These are phyloP conservation scores for Hypoxylon sp. DNA, from an alignment of 2,329 filamentous ascomycete species.

Conservation along the genomic window DNA sequence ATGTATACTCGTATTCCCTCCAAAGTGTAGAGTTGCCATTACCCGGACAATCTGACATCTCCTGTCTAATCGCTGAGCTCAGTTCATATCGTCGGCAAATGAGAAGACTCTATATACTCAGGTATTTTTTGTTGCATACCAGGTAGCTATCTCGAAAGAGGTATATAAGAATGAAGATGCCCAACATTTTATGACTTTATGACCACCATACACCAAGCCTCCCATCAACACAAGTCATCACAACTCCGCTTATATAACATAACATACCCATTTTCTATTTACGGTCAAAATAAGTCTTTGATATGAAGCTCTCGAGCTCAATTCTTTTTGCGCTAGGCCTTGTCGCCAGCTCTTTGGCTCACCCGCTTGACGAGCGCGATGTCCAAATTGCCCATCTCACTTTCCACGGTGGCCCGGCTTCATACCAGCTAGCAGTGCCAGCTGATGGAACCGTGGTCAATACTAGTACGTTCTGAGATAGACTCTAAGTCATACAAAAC, in stretches of 20 bases:
- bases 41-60: constrained; percentile 21
- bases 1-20: constrained; percentile 27
- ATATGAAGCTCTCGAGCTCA: constrained; percentile 42
- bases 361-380: constrained; percentile 48
- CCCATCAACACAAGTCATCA: neutral
- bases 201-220: neutral
- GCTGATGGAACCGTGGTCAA: constrained; percentile 58
- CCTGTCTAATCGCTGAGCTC: constrained; percentile 21
- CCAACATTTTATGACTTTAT: neutral
- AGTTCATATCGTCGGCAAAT: constrained; percentile 6
- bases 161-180: constrained; percentile 19
- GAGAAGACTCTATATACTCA: neutral
- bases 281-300: constrained; percentile 6
- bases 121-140: neutral
- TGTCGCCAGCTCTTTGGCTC: constrained; percentile 35
- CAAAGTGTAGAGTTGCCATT: constrained; percentile 1
- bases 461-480: constrained; percentile 55
- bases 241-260: neutral
- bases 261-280: neutral
- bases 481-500: neutral
- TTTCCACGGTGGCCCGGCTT: constrained; percentile 61
- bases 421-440: constrained; percentile 60
- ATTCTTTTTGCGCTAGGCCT: constrained; percentile 44
- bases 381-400: constrained; percentile 60
- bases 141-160: neutral